These are phyloP conservation scores for Phytopythium delawarense DNA, from an alignment of 352 stramenopile species.

Conservation along the genomic window DNA sequence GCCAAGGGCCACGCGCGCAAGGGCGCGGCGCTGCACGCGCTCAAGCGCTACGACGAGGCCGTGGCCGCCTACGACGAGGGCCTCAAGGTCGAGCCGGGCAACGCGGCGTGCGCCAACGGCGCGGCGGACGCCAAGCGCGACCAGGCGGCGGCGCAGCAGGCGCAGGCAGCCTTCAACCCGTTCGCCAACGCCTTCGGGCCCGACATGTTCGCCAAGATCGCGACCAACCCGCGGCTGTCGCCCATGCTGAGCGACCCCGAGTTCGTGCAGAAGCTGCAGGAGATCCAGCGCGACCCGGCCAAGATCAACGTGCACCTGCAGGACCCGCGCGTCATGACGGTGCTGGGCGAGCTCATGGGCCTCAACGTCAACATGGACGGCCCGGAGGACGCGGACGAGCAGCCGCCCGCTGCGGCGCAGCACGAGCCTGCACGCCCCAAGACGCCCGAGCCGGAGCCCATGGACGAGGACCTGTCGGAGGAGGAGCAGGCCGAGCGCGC, in stretches of 20 bases:
- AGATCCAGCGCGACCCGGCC: constrained; percentile 72
- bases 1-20: constrained; percentile 98
- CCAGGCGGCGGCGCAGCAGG: constrained; percentile 41
- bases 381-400: constrained; percentile 42
- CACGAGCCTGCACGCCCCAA: constrained; percentile 16
- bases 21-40: constrained; percentile 95
- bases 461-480: constrained; percentile 84
- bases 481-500: constrained; percentile 72
- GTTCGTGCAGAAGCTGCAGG: constrained; percentile 80
- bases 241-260: constrained; percentile 90
- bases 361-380: constrained; percentile 71
- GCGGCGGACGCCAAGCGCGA: constrained; percentile 93
- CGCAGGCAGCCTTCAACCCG: constrained; percentile 67
- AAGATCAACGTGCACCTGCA: constrained; percentile 78
- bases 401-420: constrained; percentile 30
- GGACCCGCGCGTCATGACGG: constrained; percentile 84
- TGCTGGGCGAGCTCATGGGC: constrained; percentile 83
- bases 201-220: constrained; percentile 94
- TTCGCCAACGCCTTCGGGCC: constrained; percentile 91
- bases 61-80: constrained; percentile 80
- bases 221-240: constrained; percentile 83
- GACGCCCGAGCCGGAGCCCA: constrained; percentile 50
- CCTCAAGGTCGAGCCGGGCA: constrained; percentile 89
- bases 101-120: constrained; percentile 91
- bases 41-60: constrained; percentile 86